These are phyloP conservation scores for Wickerhamiella shivajii DNA, from an alignment of 805 yeast species.

Conservation along the genomic window DNA sequence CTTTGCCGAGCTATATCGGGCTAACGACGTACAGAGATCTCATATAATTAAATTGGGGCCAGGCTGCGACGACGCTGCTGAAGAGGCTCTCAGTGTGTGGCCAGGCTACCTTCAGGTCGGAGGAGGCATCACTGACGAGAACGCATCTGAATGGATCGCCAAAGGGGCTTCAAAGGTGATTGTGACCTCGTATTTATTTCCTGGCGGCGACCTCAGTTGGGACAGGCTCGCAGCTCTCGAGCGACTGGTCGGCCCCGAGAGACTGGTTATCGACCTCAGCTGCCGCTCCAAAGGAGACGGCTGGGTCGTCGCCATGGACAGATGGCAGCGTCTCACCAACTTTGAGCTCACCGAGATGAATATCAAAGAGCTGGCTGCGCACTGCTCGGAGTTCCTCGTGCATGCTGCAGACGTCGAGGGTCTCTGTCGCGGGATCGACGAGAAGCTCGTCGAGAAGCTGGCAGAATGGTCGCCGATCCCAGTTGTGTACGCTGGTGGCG, in stretches of 20 bases:
- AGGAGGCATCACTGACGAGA: slow-evolving; percentile 70
- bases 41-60: slow-evolving; percentile 90
- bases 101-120: slow-evolving; percentile 71
- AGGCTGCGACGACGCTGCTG: slow-evolving; percentile 71
- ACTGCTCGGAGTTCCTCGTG: slow-evolving; percentile 75
- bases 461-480: slow-evolving; percentile 70
- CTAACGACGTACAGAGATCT: slow-evolving; percentile 50
- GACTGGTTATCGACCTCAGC: slow-evolving; percentile 77
- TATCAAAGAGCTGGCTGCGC: slow-evolving; percentile 38
- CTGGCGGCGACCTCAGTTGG: slow-evolving; percentile 38
- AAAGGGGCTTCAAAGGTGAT: slow-evolving; percentile 75
- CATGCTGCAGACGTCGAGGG: slow-evolving; percentile 99
- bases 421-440: slow-evolving; percentile 82
- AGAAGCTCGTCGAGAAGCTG: slow-evolving; percentile 50
- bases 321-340: slow-evolving; percentile 86
- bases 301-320: slow-evolving; percentile 96
- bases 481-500: slow-evolving; percentile 96
- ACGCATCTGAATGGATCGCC: slow-evolving; percentile 68
- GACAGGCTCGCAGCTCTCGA: slow-evolving; percentile 40
- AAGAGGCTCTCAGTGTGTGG: slow-evolving; percentile 59
- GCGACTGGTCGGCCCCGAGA: slow-evolving; percentile 42
- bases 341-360: slow-evolving; percentile 40
- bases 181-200: slow-evolving; percentile 83
- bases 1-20: slow-evolving; percentile 57
- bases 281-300: slow-evolving; percentile 40